phyloP scores from a whole-genome alignment of 805 yeast genomes.

The Saccharomycopsis sp. region DNA sequence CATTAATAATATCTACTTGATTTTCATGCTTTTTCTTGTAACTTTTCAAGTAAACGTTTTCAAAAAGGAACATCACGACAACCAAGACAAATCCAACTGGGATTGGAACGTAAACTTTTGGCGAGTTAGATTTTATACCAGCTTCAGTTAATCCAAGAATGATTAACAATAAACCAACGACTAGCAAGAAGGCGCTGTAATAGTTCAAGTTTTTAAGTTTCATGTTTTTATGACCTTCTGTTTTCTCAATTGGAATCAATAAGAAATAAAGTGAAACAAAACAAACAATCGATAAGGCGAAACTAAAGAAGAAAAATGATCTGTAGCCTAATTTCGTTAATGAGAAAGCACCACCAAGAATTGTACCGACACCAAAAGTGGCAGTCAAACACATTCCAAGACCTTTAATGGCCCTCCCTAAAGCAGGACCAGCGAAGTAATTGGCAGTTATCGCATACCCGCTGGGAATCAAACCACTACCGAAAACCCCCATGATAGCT shows the following conservation, averaged over 20 bases:
- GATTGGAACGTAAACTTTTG: conserved; percentile 36
- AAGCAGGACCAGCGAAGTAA: conserved; percentile 26
- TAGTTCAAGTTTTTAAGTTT: conserved; percentile 30
- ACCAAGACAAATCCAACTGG: conserved; percentile 33
- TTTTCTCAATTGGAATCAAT: conserved; percentile 28
- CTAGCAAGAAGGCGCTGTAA: conserved; percentile 30
- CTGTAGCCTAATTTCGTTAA: conserved; percentile 33
- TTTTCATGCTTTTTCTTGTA: conserved; percentile 17
- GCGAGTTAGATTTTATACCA: conserved; percentile 36
- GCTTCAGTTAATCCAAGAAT: conserved; percentile 41
- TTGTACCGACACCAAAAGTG: conserved; percentile 33
- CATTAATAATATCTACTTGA: not conserved
- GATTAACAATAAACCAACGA: conserved; percentile 32
- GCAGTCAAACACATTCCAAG: conserved; percentile 27
- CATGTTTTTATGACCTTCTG: conserved; percentile 22
- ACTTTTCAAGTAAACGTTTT: conserved; percentile 24
- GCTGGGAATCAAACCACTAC: conserved; percentile 35
- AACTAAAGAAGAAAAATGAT: conserved; percentile 33
- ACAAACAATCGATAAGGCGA: conserved; percentile 27
- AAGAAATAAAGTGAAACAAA: conserved; percentile 27
- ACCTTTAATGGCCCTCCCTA: conserved; percentile 27
- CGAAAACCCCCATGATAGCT: conserved; percentile 40
- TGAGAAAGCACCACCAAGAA: conserved; percentile 41
- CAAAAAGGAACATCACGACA: conserved; percentile 28
- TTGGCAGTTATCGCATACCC: conserved; percentile 30